phyloP scores from a whole-genome alignment of 352 stramenopile species.

The Globisporangium perplexum region DNA sequence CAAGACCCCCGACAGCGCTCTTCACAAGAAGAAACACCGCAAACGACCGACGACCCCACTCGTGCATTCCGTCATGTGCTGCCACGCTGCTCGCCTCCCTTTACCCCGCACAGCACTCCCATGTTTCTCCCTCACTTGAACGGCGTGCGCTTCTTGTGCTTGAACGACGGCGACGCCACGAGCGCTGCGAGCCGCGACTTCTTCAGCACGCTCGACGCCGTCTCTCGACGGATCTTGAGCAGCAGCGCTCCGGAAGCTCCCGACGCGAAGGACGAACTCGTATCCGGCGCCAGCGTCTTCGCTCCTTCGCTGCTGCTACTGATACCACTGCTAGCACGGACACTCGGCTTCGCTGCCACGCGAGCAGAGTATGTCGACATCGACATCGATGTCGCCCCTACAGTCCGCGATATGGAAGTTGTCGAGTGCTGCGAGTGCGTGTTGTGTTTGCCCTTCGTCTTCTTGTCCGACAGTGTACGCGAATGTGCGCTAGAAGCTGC shows the following conservation, averaged over 20 bases:
- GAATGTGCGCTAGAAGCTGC: background rate
- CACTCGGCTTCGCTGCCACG: slow-evolving; percentile 11
- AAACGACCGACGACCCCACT: too few relatives aligned
- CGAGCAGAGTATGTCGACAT: slow-evolving; percentile 6
- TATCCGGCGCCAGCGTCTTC: slow-evolving; percentile 9
- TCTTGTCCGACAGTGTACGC: slow-evolving; percentile 7
- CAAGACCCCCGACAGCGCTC: too few relatives aligned
- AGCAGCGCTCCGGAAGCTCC: slow-evolving; percentile 5
- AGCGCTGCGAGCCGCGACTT: slow-evolving; percentile 25
- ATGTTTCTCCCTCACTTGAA: too few relatives aligned
- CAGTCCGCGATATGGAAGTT: background rate
- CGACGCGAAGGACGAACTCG: slow-evolving; percentile 1
- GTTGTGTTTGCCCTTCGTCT: slow-evolving; percentile 4
- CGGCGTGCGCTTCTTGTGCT: slow-evolving; percentile 24
- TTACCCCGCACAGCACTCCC: too few relatives aligned
- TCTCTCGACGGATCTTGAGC: slow-evolving; percentile 48
- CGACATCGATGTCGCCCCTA: background rate
- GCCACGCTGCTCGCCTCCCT: too few relatives aligned
- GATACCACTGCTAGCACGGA: background rate
- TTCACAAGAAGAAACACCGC: too few relatives aligned
- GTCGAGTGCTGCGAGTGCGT: slow-evolving; percentile 1
- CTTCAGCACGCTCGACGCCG: slow-evolving; percentile 45
- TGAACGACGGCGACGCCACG: slow-evolving; percentile 6
- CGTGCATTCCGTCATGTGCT: too few relatives aligned
- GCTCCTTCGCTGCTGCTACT: background rate